These are phyloP conservation scores for Barnettozyma salicaria DNA, from an alignment of 805 yeast genomes.

Conservation along the genomic window DNA sequence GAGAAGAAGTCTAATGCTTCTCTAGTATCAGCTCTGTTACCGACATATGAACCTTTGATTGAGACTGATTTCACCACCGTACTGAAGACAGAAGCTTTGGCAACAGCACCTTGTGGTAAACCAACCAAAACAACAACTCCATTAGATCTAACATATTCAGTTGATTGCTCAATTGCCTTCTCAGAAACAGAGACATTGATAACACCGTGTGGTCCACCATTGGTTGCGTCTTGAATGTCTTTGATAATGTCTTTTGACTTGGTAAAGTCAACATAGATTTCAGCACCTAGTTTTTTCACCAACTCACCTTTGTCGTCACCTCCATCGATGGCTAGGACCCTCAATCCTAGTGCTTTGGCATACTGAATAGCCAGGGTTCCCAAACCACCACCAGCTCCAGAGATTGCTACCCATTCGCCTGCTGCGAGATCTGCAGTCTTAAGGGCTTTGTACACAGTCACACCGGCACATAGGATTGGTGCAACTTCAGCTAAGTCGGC, in stretches of 20 bases:
- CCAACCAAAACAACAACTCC: constrained; percentile 64
- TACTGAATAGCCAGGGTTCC: constrained; percentile 73
- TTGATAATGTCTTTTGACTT: constrained; percentile 44
- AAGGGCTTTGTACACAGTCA: constrained; percentile 57
- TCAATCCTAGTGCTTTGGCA: constrained; percentile 69
- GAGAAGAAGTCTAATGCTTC: constrained; percentile 66
- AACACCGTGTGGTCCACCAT: constrained; percentile 67
- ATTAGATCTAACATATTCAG: constrained; percentile 48
- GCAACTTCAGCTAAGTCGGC: constrained; percentile 51
- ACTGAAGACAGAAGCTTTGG: constrained; percentile 39
- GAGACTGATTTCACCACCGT: constrained; percentile 44
- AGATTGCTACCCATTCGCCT: constrained; percentile 70
- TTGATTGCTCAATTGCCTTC: constrained; percentile 42
- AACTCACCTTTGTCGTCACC: constrained; percentile 59
- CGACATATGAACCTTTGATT: constrained; percentile 34
- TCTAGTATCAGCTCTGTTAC: constrained; percentile 35
- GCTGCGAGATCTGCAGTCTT: constrained; percentile 51
- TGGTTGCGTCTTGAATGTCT: constrained; percentile 41
- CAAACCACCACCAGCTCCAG: constrained; percentile 82
- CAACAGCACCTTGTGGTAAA: constrained; percentile 47
- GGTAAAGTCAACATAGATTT: constrained; percentile 52
- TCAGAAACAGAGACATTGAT: constrained; percentile 51
- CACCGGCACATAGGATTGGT: constrained; percentile 48
- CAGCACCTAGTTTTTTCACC: constrained; percentile 55
- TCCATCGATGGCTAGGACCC: constrained; percentile 68